Evolutionary conservation across 2,329 filamentous ascomycete genomes (phyloP).

Genomic region (Colletotrichum filicis): DNA sequence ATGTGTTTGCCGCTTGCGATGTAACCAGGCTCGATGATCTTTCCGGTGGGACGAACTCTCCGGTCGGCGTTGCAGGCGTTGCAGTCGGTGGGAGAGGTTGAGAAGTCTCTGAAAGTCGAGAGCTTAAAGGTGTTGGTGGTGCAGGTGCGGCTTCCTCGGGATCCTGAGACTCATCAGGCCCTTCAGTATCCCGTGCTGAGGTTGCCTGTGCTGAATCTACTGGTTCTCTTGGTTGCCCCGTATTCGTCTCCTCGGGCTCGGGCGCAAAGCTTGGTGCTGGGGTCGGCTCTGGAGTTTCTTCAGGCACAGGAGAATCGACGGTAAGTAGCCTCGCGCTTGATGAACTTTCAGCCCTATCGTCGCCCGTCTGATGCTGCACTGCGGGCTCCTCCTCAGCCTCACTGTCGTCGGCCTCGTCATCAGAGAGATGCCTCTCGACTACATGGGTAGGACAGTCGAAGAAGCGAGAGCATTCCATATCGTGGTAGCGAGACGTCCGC

Average conservation of each 20-base stretch:
- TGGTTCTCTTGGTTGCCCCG: conserved; percentile 7
- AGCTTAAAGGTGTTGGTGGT: conserved; percentile 28
- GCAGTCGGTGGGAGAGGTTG: conserved; percentile 33
- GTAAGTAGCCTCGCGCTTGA: not conserved
- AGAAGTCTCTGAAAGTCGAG: conserved; percentile 27
- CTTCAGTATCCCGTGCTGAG: conserved; percentile 28
- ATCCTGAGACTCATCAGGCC: conserved; percentile 32
- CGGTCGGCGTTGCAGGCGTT: conserved; percentile 27
- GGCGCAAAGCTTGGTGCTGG: conserved; percentile 33
- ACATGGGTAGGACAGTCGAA: conserved; percentile 61
- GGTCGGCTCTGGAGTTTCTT: conserved; percentile 9
- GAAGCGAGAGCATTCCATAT: conserved; percentile 58
- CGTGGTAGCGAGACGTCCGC: conserved; percentile 50
- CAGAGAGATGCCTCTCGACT: conserved; percentile 50
- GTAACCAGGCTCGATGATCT: conserved; percentile 25
- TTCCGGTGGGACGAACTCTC: conserved; percentile 28
- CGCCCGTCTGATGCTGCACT: conserved; percentile 7
- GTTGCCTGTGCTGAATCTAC: conserved; percentile 29
- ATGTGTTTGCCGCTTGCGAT: conserved; percentile 6
- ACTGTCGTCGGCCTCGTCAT: conserved; percentile 39
- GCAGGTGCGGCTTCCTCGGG: conserved; percentile 31
- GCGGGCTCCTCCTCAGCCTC: conserved; percentile 15
- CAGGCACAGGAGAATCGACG: not conserved
- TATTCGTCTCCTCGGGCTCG: conserved; percentile 29
- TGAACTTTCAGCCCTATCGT: not conserved